Conservation (phyloP, 345 rosid species). For the Reutealis trisperma region DNA sequence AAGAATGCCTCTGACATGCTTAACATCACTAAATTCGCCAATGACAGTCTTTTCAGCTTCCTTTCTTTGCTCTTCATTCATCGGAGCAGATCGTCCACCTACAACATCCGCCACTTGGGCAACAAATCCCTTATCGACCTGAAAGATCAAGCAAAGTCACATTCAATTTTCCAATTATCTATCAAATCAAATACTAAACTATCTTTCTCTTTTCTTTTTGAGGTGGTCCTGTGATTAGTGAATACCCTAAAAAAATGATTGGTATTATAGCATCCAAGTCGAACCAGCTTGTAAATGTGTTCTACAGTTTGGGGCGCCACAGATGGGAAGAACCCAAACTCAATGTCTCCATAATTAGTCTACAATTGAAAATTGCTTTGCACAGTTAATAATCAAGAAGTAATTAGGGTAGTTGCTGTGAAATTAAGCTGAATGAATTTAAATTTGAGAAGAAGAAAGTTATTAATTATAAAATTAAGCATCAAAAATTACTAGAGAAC, state of each 20-base stretch:
- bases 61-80: constrained; percentile 75
- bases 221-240: no score
- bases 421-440: no score
- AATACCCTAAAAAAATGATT: constrained; percentile 93
- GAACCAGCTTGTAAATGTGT: constrained; percentile 91
- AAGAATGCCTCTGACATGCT: constrained; percentile 86
- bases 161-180: neutral
- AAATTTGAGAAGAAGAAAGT: no score
- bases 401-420: neutral
- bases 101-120: constrained; percentile 97
- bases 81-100: constrained; percentile 74
- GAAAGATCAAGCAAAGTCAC: constrained; percentile 2
- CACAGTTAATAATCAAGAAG: neutral
- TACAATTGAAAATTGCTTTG: constrained; percentile 18
- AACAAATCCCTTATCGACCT: constrained; percentile 96
- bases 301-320: constrained; percentile 94
- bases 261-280: constrained; percentile 87
- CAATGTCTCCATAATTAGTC: constrained; percentile 88
- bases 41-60: constrained; percentile 74
- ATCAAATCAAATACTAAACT: neutral
- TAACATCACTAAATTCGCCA: constrained; percentile 90
- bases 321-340: constrained; percentile 80
- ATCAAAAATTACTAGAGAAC: neutral
- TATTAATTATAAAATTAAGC: neutral
- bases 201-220: neutral